Evolutionary conservation across 2,329 filamentous ascomycete genomes (phyloP).

Genomic region (Penicillium sp.): DNA sequence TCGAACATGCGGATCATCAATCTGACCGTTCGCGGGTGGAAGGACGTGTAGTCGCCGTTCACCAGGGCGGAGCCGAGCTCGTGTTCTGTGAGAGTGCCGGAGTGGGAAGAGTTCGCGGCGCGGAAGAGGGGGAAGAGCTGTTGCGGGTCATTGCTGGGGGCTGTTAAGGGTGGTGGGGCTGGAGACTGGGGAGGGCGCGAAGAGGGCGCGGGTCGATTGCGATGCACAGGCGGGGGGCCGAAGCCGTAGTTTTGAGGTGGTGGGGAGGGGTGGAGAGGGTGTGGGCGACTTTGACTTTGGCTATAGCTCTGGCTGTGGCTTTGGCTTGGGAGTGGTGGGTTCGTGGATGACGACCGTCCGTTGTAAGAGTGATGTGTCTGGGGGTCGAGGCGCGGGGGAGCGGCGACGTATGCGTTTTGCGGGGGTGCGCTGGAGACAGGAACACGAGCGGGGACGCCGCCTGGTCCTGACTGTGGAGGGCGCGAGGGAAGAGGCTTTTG

Average conservation of each 20-base stretch:
- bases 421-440: conserved; percentile 27
- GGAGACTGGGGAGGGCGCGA: conserved; percentile 69
- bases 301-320: background rate
- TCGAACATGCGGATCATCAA: conserved; percentile 99
- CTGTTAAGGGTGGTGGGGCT: conserved; percentile 52
- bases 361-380: conserved; percentile 22
- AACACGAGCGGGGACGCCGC: conserved; percentile 28
- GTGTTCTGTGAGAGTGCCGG: conserved; percentile 78
- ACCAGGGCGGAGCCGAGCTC: conserved; percentile 89
- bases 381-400: conserved; percentile 18
- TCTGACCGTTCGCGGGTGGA: conserved; percentile 88
- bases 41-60: conserved; percentile 93
- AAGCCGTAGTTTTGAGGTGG: conserved; percentile 51
- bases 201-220: conserved; percentile 56
- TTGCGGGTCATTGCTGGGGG: conserved; percentile 54
- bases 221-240: conserved; percentile 52
- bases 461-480: conserved; percentile 24
- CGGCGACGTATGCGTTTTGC: conserved; percentile 20
- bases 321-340: conserved; percentile 20
- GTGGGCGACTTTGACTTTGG: conserved; percentile 49
- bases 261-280: conserved; percentile 45
- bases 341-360: conserved; percentile 19
- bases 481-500: conserved; percentile 31
- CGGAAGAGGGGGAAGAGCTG: conserved; percentile 81
- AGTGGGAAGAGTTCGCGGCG: conserved; percentile 78